A percentile compares a stretch with the other conserved stretches of the same genome.
These are phyloP conservation scores for Paramecium sexaurelia DNA, from an alignment of 73 alveolate species.

Conservation along the genomic window DNA sequence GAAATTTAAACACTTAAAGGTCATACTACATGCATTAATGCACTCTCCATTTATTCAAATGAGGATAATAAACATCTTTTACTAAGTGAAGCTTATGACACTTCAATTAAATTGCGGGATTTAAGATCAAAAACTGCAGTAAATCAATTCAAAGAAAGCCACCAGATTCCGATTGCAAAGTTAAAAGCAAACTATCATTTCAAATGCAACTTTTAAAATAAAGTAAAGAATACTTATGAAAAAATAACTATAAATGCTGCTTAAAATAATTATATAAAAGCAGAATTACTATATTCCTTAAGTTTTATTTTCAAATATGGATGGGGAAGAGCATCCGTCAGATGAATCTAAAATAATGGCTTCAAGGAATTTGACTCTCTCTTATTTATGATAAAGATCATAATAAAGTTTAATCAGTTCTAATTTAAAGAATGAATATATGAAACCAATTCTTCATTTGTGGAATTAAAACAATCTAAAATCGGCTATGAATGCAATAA, in stretches of 20 bases:
- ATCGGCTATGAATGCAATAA: background rate
- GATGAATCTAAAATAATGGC: background rate
- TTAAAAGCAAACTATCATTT: background rate
- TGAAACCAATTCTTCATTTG: conserved; percentile 33
- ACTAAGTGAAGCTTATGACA: conserved; percentile 48
- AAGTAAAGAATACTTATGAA: too few relatives aligned
- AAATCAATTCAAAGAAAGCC: background rate
- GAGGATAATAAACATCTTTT: conserved; percentile 54
- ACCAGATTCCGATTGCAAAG: background rate
- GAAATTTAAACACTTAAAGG: conserved; percentile 62
- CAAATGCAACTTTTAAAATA: too few relatives aligned
- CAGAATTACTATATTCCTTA: too few relatives aligned
- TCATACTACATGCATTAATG: conserved; percentile 16
- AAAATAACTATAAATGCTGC: too few relatives aligned
- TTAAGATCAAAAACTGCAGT: background rate
- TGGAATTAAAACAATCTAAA: background rate
- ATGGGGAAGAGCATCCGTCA: background rate
- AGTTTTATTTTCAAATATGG: background rate
- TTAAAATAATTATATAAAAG: too few relatives aligned
- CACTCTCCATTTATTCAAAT: conserved; percentile 38
- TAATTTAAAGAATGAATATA: conserved; percentile 24
- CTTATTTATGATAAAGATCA: background rate
- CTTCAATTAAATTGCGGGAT: conserved; percentile 58
- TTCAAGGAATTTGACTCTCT: background rate
- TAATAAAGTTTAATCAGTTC: background rate